These are phyloP conservation scores for Colletotrichum sp. DNA, from an alignment of 2,329 filamentous ascomycete genomes.

Conservation along the genomic window DNA sequence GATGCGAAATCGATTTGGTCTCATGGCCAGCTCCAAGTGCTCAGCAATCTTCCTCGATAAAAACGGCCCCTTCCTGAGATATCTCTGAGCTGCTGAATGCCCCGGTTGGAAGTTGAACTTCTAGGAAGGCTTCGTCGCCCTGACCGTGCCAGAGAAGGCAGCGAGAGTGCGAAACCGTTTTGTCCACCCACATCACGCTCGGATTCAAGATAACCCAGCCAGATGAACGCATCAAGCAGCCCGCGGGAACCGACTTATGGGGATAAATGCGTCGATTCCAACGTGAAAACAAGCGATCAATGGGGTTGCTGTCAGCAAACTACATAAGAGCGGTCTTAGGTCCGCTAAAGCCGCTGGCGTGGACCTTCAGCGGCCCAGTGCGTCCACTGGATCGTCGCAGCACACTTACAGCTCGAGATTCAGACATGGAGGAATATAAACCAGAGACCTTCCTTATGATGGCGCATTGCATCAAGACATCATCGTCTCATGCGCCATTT, in stretches of 20 bases:
- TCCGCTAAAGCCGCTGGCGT: not conserved
- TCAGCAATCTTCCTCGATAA: not conserved
- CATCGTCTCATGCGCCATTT: not conserved
- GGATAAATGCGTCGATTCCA: not conserved
- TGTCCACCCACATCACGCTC: not conserved
- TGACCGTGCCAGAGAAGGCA: not conserved
- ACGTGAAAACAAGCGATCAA: not conserved
- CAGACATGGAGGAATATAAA: not conserved
- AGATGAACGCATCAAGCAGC: not conserved
- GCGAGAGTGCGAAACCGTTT: not conserved
- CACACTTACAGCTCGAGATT: not conserved
- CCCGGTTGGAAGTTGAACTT: not conserved
- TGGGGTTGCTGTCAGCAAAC: not conserved
- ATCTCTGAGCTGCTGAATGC: not conserved
- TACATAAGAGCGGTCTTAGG: not conserved
- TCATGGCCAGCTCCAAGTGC: not conserved
- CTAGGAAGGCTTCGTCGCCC: not conserved
- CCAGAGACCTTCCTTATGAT: not conserved
- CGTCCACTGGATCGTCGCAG: not conserved
- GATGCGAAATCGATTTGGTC: not conserved
- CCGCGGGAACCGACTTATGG: not conserved
- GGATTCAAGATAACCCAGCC: not conserved
- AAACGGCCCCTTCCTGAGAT: not conserved
- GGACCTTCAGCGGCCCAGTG: not conserved
- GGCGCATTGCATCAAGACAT: fast-evolving